Conservation (phyloP, 106 monocot species). For the Dendrobium officinale region DNA sequence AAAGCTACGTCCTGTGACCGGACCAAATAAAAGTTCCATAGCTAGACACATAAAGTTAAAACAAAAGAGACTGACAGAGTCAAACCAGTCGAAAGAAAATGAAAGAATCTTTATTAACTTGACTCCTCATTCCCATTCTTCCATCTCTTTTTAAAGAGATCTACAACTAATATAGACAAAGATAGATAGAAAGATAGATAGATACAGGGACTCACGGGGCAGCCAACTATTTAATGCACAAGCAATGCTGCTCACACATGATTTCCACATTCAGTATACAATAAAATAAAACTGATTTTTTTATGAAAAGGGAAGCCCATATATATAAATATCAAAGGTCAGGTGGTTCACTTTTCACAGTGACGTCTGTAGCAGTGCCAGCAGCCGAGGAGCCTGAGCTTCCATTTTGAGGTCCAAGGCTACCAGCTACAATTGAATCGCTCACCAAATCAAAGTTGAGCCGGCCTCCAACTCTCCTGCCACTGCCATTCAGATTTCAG, state of each 20-base stretch:
- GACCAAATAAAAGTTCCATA: no score
- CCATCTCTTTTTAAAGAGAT: not conserved
- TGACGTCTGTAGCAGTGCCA: not conserved
- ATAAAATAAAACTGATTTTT: not conserved
- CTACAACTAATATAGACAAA: not conserved
- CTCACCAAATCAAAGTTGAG: constrained; percentile 17
- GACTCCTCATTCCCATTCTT: not conserved
- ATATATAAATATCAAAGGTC: not conserved
- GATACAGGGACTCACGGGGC: constrained; percentile 1
- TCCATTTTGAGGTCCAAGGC: constrained; percentile 10
- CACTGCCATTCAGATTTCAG: not conserved
- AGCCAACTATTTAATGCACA: not conserved
- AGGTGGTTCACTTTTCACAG: constrained; percentile 3
- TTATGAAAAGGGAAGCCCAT: not conserved
- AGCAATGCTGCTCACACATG: constrained; percentile 2
- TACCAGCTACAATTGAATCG: constrained; percentile 14
- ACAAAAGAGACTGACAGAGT: no score
- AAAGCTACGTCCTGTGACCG: no score
- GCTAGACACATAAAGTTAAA: no score
- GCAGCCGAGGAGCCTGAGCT: constrained; percentile 1
- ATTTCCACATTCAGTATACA: not conserved
- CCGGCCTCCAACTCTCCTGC: constrained; percentile 7
- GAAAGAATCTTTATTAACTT: not conserved
- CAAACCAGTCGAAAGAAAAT: no score
- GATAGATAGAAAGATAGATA: no score